Evolutionary conservation across 2,329 filamentous ascomycete genomes (phyloP), one percentile per base, ranked within the genome.

Genomic region (Epichloe hybrida): DNA sequence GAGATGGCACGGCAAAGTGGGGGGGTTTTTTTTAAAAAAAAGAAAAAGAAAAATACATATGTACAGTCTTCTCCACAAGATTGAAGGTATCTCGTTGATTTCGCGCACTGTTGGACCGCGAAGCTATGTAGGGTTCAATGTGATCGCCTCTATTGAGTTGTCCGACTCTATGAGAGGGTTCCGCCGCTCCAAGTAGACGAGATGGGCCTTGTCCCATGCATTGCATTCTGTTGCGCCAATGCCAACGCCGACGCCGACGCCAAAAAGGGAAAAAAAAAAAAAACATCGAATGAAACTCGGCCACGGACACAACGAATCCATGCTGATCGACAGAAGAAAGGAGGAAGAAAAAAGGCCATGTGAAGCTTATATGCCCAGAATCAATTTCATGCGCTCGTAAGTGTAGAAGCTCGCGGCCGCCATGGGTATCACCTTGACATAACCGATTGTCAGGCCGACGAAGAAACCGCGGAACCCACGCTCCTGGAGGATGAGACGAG

Each of bases 361-460:
- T 15, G 3, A 34, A 35, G 7, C 27, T 59, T 62, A 87, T 61
- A 89, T 87, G 40, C 80, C 81, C 57, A 89, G 69, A 56, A 73
- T 69, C 43, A 69, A 75, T 71, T 84, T 84, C 58, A 76, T 68
- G 53, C 80, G 73, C 65, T 84, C 80, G 59, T 84, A 84, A 15
- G 79, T 80, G 61, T 79, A 84, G 62, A 84, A 84, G 58, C 73
- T 75, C 50, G 79, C 73, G 12, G 93, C 93, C 31, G 72, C 81
- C 87, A 98, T 85, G 3, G 93, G 93, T 55, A 96, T 76, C 48
- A 97, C 80, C 72, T 98, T 98, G 62, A 89, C 79, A 66, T 97
- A 98, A 7, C 93, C 93, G 66, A 98, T 96, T 1, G 86, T 88
- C 64, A 98, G 69, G 0, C 93, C 93, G 11, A 97, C 84, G 66